phyloP scores from a whole-genome alignment of 805 yeast species.

The Candida railenensis region DNA sequence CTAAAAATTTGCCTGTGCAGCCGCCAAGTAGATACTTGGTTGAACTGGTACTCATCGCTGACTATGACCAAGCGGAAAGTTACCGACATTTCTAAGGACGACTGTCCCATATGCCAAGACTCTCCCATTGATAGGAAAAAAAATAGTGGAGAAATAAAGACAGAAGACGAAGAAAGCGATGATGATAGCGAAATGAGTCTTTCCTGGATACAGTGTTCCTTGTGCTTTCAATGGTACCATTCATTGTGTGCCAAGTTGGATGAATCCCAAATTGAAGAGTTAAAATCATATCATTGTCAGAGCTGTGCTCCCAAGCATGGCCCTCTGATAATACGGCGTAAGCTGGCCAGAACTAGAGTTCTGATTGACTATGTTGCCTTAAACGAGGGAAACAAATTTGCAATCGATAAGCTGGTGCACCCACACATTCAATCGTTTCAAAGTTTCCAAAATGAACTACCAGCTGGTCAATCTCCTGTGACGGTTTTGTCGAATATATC shows the following conservation, averaged over 20 bases:
- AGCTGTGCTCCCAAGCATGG: slow-evolving; percentile 48
- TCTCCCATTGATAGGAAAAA: slow-evolving; percentile 6
- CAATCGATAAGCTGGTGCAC: slow-evolving; percentile 45
- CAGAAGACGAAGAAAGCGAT: not conserved
- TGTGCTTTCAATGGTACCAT: slow-evolving; percentile 58
- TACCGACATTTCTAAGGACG: slow-evolving; percentile 7
- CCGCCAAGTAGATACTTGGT: too few species aligned
- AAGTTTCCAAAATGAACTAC: slow-evolving; percentile 20
- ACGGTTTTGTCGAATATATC: not conserved
- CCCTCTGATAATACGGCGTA: slow-evolving; percentile 48
- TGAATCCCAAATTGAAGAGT: slow-evolving; percentile 29
- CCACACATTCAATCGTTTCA: slow-evolving; percentile 48
- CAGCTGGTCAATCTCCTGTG: not conserved
- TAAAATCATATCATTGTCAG: slow-evolving; percentile 56
- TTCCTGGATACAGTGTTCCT: slow-evolving; percentile 60
- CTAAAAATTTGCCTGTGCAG: too few species aligned
- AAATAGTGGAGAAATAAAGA: slow-evolving; percentile 8
- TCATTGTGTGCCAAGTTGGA: slow-evolving; percentile 44
- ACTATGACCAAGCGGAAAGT: slow-evolving; percentile 1
- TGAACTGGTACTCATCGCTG: too few species aligned
- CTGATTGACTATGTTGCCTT: slow-evolving; percentile 76
- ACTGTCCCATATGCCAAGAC: slow-evolving; percentile 21
- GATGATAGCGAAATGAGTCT: not conserved
- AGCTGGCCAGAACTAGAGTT: slow-evolving; percentile 51
- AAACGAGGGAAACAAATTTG: slow-evolving; percentile 64